phyloP scores from a whole-genome alignment of 2,329 filamentous ascomycete species.

The Fusarium sp. region DNA sequence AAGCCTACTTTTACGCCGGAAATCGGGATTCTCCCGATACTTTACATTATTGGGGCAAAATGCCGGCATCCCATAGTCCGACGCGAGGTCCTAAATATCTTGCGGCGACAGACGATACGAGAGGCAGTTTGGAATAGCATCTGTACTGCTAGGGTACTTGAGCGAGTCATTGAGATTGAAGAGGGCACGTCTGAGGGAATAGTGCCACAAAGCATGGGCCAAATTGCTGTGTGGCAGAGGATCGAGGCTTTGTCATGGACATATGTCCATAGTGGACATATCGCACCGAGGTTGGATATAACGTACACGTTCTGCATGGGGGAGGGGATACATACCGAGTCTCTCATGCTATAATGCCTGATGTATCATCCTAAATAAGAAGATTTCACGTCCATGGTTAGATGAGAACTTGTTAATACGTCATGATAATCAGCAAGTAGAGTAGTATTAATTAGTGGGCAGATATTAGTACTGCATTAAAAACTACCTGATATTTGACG shows the following conservation, averaged over 20 bases:
- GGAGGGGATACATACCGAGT: no score
- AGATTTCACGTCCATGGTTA: no score
- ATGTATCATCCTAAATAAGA: no score
- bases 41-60: background rate
- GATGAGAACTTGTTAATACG: no score
- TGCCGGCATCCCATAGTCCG: background rate
- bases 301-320: no score
- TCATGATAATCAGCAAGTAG: no score
- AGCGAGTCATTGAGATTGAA: background rate
- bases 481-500: no score
- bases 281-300: no score
- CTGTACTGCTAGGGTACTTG: background rate
- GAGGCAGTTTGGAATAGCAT: background rate
- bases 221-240: background rate
- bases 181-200: accelerated
- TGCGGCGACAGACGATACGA: background rate
- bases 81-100: background rate
- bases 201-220: background rate
- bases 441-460: no score
- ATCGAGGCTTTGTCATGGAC: background rate
- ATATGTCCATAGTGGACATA: no score
- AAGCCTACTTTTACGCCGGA: constrained; percentile 2
- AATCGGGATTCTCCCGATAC: background rate
- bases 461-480: no score
- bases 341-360: no score